Evolutionary conservation across 2,329 filamentous ascomycete species (phyloP).

Genomic region (Aspergillus spinulosporus): DNA sequence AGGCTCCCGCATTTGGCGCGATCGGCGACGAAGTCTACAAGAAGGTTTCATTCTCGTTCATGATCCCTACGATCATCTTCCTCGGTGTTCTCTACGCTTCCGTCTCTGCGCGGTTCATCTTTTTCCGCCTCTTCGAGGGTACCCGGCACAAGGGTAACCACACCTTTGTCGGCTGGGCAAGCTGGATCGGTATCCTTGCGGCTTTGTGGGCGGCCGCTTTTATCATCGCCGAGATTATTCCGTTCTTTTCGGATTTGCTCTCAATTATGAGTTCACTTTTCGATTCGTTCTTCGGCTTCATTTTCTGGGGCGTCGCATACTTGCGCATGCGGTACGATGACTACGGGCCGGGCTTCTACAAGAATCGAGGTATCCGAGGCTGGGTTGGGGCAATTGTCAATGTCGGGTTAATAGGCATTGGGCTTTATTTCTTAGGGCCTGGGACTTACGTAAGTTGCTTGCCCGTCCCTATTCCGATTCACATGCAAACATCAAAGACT

Average conservation of each 20-base stretch:
- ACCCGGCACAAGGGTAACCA: constrained; percentile 78
- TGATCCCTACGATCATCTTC: constrained; percentile 94
- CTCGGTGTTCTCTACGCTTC: constrained; percentile 87
- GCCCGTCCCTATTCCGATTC: neutral
- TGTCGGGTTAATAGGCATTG: constrained; percentile 68
- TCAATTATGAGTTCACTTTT: constrained; percentile 69
- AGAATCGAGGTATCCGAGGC: constrained; percentile 43
- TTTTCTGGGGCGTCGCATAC: constrained; percentile 67
- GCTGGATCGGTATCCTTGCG: constrained; percentile 72
- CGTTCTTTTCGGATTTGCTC: constrained; percentile 77
- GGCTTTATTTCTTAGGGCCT: constrained; percentile 75
- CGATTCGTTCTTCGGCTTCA: constrained; percentile 79
- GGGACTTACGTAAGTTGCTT: constrained; percentile 68
- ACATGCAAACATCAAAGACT: constrained; percentile 41
- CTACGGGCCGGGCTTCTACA: constrained; percentile 43
- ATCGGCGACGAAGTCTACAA: constrained; percentile 72
- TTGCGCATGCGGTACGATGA: constrained; percentile 46
- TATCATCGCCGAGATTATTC: constrained; percentile 88
- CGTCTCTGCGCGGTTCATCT: constrained; percentile 84
- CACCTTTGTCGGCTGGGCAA: constrained; percentile 76
- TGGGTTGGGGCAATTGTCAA: constrained; percentile 60
- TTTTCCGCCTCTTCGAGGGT: constrained; percentile 82
- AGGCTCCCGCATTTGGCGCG: constrained; percentile 81
- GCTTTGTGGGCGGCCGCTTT: constrained; percentile 76
- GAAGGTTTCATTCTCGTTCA: constrained; percentile 89